Evolutionary conservation across 2,329 filamentous ascomycete species (phyloP), one percentile per base, ranked within the genome.

Genomic region (Mariannaea elegans): DNA sequence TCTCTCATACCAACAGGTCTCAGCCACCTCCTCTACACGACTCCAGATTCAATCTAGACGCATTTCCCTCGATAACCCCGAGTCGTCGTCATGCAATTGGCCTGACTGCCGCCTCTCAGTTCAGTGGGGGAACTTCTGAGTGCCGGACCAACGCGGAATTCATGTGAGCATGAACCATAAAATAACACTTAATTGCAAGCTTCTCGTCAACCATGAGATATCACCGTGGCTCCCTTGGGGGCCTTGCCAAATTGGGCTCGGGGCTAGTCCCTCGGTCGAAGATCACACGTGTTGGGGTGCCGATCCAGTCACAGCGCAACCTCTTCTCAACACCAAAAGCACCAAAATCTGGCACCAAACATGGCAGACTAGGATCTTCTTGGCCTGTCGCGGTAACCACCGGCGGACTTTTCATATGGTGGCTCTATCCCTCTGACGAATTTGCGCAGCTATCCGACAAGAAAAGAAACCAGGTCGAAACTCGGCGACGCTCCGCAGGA

Each of bases 391-490:
- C 71, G 59, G 66, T 78, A 59, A 65, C 76, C 56, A 71, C 75
- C 23, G 71, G 72, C 41, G 73, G 73, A n/a, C 66, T 80, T 29
- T 75, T 80, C 48, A 71, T 77, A 42, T 81, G 79, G 79, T 75
- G 72, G 72, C 72, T 81, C 4, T 81, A 81, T 53, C 79, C 79
- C 46, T 74, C 77, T 39, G 76, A 80, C 32, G 78, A 80, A 42
- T 79, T 81, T 66, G 73, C 74, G 41, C 71, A 71, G 59, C 71
- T 79, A 31, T 76, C 75, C 13, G 46, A 56, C 27, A 59, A 53
- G 29, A 63, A 61, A 24, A 59, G 46, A 24, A 63, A 29, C 47
- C 51, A 13, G 31, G 42, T 29, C 51, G 41, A 57, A 23, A 52
- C 61, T 27, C 49, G 49, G 39, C 55, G 49, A 9, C 60, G 64